phyloP scores from a whole-genome alignment of 2,329 filamentous ascomycete species.

The Aureobasidium sp. region DNA sequence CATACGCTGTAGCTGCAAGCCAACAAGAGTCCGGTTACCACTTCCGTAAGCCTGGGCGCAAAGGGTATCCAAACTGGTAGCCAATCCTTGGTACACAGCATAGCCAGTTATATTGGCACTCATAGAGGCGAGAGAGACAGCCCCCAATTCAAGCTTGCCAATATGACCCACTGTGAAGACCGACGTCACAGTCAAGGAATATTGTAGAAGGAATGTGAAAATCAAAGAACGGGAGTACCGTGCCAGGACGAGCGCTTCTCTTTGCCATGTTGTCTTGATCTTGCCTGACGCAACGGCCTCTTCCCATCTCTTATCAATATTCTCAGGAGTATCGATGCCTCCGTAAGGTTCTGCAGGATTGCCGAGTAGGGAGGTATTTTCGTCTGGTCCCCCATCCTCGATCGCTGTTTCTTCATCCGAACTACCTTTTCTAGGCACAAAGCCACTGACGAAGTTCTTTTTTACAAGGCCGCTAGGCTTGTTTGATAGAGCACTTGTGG shows the following conservation, averaged over 20 bases:
- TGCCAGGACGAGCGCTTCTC: slow-evolving; percentile 72
- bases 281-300: slow-evolving; percentile 72
- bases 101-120: slow-evolving; percentile 41
- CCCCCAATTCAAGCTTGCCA: slow-evolving; percentile 39
- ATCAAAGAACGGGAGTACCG: slow-evolving; percentile 41
- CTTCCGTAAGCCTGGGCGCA: slow-evolving; percentile 83
- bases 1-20: slow-evolving; percentile 74
- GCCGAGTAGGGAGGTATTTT: slow-evolving; percentile 21
- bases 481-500: slow-evolving; percentile 17
- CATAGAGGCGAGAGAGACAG: slow-evolving; percentile 40
- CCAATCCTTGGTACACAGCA: slow-evolving; percentile 52
- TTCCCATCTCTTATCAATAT: slow-evolving; percentile 69
- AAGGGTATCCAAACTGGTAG: slow-evolving; percentile 82
- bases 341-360: slow-evolving; percentile 35
- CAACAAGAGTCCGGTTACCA: slow-evolving; percentile 82
- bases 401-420: slow-evolving; percentile 14
- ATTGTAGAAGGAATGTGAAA: slow-evolving; percentile 40
- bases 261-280: slow-evolving; percentile 84
- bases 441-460: slow-evolving; percentile 3
- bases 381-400: slow-evolving; percentile 11
- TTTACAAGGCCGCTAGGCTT: slow-evolving; percentile 2
- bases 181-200: slow-evolving; percentile 39
- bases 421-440: slow-evolving; percentile 15
- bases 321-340: slow-evolving; percentile 41
- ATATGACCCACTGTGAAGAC: slow-evolving; percentile 42